phyloP scores from a whole-genome alignment of 495 filamentous ascomycete genomes.

The Gamarada debralockiae region DNA sequence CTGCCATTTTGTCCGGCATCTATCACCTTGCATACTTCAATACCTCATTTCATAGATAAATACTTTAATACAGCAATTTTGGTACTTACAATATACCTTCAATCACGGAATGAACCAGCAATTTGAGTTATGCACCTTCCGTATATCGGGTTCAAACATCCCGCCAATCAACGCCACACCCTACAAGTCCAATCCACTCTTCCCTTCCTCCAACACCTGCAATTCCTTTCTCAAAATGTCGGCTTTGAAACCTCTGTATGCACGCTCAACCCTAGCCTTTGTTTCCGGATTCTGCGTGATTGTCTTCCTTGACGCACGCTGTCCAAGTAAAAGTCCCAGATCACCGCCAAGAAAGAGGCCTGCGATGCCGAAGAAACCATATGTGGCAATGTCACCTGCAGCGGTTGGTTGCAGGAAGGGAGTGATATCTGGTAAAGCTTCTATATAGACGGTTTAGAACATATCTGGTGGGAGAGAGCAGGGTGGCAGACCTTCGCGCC shows the following conservation, averaged over 20 bases:
- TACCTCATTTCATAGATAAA: no score
- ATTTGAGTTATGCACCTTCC: no score
- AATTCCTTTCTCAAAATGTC: conserved; percentile 58
- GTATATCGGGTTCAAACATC: no score
- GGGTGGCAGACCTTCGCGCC: conserved; percentile 44
- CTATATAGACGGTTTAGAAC: conserved; percentile 29
- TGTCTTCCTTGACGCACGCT: conserved; percentile 41
- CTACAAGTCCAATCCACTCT: neutral
- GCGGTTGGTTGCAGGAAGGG: conserved; percentile 50
- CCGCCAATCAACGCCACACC: no score
- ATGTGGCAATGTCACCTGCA: conserved; percentile 58
- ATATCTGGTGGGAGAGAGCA: neutral
- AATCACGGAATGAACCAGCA: no score
- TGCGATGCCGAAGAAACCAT: conserved; percentile 56
- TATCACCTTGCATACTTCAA: no score
- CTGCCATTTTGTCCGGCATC: no score
- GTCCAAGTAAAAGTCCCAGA: conserved; percentile 53
- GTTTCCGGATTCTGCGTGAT: conserved; percentile 52
- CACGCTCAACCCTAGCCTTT: conserved; percentile 55
- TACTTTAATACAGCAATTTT: no score
- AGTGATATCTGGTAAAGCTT: conserved; percentile 58
- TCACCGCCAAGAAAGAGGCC: conserved; percentile 65
- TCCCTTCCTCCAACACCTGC: conserved; percentile 44
- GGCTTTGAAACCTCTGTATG: conserved; percentile 57
- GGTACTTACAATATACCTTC: no score